Percentiles rank a stretch among this genome's conserved stretches.
These are phyloP conservation scores for Lathyrus tuberosus DNA, from an alignment of 306 rosid genomes.

Conservation along the genomic window DNA sequence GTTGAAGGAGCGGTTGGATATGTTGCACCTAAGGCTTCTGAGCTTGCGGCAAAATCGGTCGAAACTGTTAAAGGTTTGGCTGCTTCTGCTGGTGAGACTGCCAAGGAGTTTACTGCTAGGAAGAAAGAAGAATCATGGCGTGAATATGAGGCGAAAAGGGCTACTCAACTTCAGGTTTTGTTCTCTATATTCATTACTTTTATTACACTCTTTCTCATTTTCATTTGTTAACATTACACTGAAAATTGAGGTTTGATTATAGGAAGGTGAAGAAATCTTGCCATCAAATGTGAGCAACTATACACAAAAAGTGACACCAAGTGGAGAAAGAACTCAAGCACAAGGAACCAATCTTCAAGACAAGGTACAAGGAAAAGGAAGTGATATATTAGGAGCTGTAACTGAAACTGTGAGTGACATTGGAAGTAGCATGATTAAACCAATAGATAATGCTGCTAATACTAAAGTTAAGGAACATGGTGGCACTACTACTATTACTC, in stretches of 20 bases:
- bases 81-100: conserved; percentile 59
- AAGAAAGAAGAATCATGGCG: conserved; percentile 70
- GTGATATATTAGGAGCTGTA: conserved; percentile 39
- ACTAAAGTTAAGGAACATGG: conserved; percentile 25
- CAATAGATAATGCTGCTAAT: conserved; percentile 17
- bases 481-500: neutral
- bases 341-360: conserved; percentile 19
- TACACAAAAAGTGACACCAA: conserved; percentile 19
- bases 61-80: conserved; percentile 54
- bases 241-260: conserved; percentile 31
- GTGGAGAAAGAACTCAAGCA: conserved; percentile 23
- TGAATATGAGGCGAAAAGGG: conserved; percentile 45
- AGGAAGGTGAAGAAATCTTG: conserved; percentile 34
- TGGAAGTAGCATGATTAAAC: conserved; percentile 30
- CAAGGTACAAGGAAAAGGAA: conserved; percentile 2
- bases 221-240: neutral
- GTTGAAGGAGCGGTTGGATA: conserved; percentile 59
- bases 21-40: conserved; percentile 56
- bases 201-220: neutral
- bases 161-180: conserved; percentile 42
- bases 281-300: conserved; percentile 36
- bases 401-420: conserved; percentile 50
- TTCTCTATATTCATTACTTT: neutral
- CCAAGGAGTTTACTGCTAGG: conserved; percentile 70
- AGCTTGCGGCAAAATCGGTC: conserved; percentile 54